Percentiles rank a stretch among this genome's conserved stretches.
Evolutionary conservation across 1,284 basidiomycete genomes (phyloP).

Genomic region (Sanguinoderma infundibulare): DNA sequence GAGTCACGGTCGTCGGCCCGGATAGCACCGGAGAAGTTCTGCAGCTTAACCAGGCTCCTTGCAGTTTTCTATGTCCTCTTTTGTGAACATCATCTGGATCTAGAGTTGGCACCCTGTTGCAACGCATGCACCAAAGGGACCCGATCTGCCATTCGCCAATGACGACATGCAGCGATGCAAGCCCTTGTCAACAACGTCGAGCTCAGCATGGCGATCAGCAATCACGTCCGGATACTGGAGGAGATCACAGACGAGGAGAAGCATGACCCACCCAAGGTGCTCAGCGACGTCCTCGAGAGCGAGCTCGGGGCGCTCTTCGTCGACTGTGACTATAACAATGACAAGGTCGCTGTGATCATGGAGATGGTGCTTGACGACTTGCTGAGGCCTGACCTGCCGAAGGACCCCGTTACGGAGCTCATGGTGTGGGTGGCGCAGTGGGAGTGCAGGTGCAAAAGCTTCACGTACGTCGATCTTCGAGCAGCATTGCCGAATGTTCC

Average conservation of each 20-base stretch:
- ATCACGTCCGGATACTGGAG: slow-evolving; percentile 63
- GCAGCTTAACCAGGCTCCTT: no score
- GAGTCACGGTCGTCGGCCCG: no score
- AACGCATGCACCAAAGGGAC: no score
- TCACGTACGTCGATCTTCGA: slow-evolving; percentile 41
- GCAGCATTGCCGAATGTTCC: neutral
- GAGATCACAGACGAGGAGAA: slow-evolving; percentile 68
- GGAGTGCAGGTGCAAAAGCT: slow-evolving; percentile 58
- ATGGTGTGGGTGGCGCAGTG: slow-evolving; percentile 61
- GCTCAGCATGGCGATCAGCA: slow-evolving; percentile 63
- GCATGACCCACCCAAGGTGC: slow-evolving; percentile 83
- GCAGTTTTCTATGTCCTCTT: no score
- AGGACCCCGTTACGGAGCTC: slow-evolving; percentile 71
- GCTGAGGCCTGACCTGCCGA: slow-evolving; percentile 58
- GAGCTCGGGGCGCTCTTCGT: slow-evolving; percentile 86
- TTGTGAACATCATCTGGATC: no score
- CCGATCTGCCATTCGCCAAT: no score
- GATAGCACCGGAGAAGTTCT: no score
- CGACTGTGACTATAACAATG: slow-evolving; percentile 77
- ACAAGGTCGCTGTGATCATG: slow-evolving; percentile 61
- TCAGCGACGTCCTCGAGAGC: slow-evolving; percentile 82
- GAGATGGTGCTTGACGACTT: slow-evolving; percentile 66
- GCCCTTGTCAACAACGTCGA: no score
- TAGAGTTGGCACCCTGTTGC: no score
- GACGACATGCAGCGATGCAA: no score